Evolutionary conservation across 371 early-diverging fungal genomes (phyloP).

Genomic region (Haplosporangium sp.): DNA sequence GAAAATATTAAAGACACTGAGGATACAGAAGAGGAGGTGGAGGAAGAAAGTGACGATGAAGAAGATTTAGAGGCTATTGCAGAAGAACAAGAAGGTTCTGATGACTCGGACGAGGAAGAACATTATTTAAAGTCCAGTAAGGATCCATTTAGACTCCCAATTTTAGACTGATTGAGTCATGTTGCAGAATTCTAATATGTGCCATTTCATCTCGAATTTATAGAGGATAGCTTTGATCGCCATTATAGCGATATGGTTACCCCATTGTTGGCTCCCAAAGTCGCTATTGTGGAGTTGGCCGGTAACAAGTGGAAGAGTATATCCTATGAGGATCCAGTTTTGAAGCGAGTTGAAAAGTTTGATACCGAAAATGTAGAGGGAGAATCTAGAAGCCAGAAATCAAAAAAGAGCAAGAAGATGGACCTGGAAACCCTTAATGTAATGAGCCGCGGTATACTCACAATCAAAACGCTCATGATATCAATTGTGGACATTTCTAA

Average conservation of each 20-base stretch:
- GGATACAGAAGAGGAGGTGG: conserved; percentile 53
- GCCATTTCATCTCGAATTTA: not conserved
- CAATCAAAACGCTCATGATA: conserved; percentile 16
- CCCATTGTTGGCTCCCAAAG: conserved; percentile 46
- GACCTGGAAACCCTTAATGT: conserved; percentile 57
- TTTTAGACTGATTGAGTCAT: not conserved
- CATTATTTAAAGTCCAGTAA: conserved; percentile 44
- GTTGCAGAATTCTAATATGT: not conserved
- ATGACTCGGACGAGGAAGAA: conserved; percentile 47
- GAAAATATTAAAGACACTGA: conserved; percentile 31
- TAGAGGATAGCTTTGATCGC: conserved; percentile 49
- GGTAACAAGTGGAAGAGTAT: conserved; percentile 56
- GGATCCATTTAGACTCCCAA: conserved; percentile 1
- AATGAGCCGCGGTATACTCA: conserved; percentile 41
- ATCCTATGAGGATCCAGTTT: conserved; percentile 58
- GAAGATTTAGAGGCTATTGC: conserved; percentile 39
- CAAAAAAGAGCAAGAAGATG: conserved; percentile 47
- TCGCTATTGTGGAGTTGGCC: conserved; percentile 47
- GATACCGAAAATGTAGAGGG: conserved; percentile 51
- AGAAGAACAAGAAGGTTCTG: conserved; percentile 32
- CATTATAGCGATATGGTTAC: conserved; percentile 55
- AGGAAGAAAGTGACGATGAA: conserved; percentile 42
- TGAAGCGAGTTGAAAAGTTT: conserved; percentile 60
- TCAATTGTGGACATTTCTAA: not conserved
- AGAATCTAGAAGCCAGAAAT: conserved; percentile 33